Evolutionary conservation across 2,329 filamentous ascomycete species (phyloP), one percentile per base, ranked within the genome.

Genomic region (Sphaerulina musiva): DNA sequence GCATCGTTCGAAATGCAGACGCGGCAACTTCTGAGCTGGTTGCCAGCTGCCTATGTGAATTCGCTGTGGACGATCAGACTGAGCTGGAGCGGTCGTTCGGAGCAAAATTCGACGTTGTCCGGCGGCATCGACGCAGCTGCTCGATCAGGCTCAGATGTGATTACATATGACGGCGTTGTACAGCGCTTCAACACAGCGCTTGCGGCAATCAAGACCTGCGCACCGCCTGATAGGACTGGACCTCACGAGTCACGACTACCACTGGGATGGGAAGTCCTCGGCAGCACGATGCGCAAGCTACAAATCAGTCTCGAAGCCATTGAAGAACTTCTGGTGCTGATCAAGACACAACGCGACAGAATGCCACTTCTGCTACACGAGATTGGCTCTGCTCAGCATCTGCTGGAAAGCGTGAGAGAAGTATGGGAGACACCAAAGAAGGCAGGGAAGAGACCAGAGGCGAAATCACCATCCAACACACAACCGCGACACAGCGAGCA

Each of bases 301-400:
- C 53, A 53, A 12, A 58, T 60, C 23, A 58, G 57, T 6, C 48
- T 61, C 2, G 58, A 57, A 29, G 60, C 57, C 11, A 58, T 62
- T 38, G 54, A 57, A 29, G 57, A 59, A 42, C 31, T 62, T 14
- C 40, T 62, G 17, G 48, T 52, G 1, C 50, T 53, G 9, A 49
- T 61, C 1, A 58, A 56, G 23, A 43, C 38, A 29, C 56, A 56
- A 11, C 50, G 55, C 17, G 54, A 49, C 23, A 53, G 60, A 10
- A 58, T 59, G 46, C 41, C 45, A 8, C 48, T 58, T 4, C 34
- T 64, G 11, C 20, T 60, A 2, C 53, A 56, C 36, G 62, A 64
- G 49, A 46, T 64, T 12, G 44, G 23, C 7, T 51, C 54, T 41
- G 57, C 60, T 14, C 41, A 53, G 17, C 55, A 59, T 4, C 44